These are phyloP conservation scores for Verticillium dahliae DNA, from an alignment of 2,329 filamentous ascomycete species.

Conservation along the genomic window DNA sequence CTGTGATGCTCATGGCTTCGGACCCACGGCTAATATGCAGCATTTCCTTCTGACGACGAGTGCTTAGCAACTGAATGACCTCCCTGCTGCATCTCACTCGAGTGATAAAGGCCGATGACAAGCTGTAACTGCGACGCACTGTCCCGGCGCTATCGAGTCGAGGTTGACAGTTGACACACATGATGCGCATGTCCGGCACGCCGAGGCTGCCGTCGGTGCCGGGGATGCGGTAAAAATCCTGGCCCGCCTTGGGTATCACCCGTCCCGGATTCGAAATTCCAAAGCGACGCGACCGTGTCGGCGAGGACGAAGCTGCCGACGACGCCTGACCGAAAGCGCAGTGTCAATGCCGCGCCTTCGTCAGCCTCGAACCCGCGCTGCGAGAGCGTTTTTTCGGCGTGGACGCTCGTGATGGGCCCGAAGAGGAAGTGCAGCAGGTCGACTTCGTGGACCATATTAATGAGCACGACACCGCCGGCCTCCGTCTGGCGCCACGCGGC, in stretches of 20 bases:
- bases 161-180: no score
- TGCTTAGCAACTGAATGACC: no score
- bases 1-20: no score
- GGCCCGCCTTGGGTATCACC: constrained; percentile 36
- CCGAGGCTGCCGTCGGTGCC: constrained; percentile 43
- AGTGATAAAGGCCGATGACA: no score
- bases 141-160: no score
- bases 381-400: constrained; percentile 38
- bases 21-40: no score
- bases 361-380: constrained; percentile 42
- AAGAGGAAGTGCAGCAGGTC: constrained; percentile 52
- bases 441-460: constrained; percentile 56
- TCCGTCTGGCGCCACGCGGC: constrained; percentile 38
- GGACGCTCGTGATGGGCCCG: constrained; percentile 42
- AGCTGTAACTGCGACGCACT: no score
- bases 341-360: constrained; percentile 47
- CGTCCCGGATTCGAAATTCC: constrained; percentile 50
- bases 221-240: constrained; percentile 48
- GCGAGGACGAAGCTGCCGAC: constrained; percentile 51
- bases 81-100: no score
- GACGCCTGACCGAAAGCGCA: constrained; percentile 45
- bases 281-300: constrained; percentile 42
- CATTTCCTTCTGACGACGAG: no score
- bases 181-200: constrained; percentile 38
- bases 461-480: constrained; percentile 42